Conservation (phyloP, 805 yeast species). For the Schwanniomyces sp. region DNA sequence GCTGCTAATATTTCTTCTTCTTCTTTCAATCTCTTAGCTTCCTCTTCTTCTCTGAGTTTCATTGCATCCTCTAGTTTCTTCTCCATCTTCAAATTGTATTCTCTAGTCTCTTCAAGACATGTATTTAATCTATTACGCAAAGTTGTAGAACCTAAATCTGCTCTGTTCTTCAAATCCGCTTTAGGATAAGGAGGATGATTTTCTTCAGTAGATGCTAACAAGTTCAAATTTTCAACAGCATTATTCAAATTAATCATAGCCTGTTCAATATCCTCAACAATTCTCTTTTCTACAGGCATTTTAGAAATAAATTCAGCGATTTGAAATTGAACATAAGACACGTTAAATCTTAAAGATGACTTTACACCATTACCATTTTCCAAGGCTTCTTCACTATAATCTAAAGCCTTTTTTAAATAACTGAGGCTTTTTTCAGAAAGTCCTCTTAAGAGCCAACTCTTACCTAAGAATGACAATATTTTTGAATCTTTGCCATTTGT, state of each 20-base stretch:
- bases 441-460: constrained; percentile 87
- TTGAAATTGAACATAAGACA: constrained; percentile 82
- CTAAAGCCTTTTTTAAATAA: constrained; percentile 62
- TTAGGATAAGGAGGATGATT: constrained; percentile 74
- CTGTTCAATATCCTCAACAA: constrained; percentile 56
- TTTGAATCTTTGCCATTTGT: constrained; percentile 64
- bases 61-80: constrained; percentile 73
- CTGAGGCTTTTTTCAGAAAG: constrained; percentile 60
- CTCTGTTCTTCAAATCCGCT: constrained; percentile 79
- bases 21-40: constrained; percentile 28
- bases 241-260: constrained; percentile 57
- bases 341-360: constrained; percentile 63
- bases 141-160: constrained; percentile 79
- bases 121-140: constrained; percentile 69
- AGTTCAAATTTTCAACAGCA: constrained; percentile 62
- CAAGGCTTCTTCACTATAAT: constrained; percentile 60
- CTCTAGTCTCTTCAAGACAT: constrained; percentile 69
- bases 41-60: constrained; percentile 60
- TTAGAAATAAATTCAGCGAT: constrained; percentile 80
- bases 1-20: constrained; percentile 43
- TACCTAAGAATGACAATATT: constrained; percentile 71
- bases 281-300: constrained; percentile 55
- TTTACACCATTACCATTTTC: constrained; percentile 35
- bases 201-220: constrained; percentile 52
- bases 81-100: constrained; percentile 56